Base-by-base conservation (phyloP, 768 basidiomycete genomes). In the Chalciporus pseudorubinellus region DNA sequence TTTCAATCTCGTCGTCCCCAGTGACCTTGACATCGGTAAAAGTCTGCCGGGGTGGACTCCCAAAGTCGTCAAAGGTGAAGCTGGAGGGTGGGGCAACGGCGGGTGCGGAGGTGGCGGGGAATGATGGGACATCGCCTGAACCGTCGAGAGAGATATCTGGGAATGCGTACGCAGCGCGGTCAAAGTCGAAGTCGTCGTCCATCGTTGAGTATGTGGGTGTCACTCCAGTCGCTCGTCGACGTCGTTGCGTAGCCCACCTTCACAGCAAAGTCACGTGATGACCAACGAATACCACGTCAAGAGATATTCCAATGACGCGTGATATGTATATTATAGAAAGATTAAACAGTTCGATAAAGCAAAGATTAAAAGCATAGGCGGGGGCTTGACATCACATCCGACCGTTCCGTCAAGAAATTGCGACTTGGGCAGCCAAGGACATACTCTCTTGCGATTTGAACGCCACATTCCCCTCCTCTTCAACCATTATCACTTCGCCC, bases 141-240 rank as follows among this genome's bases (percentile, higher is more conserved):
- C 81, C 87, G 55, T 90, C 89, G 44, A 89, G 75, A 19, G 84
- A 84, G 58, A 93, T 89, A 63, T 91, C 91, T 29, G 91, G 91
- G 69, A 92, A 93, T 13, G 85, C 85, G 52, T 86, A 83, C 26
- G 85, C 85, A n/a, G 87, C 87, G 44, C 75, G 77, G 67, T 91
- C 89, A 62, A 89, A 87, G 74, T 92, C 90, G 61, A 91, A 83
- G 62, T 80, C 82, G 46, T 60, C 70, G 40, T 69, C 71, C 66
- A 59, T 63, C 22, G 47, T 53, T 31, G 11, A 43, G 38, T 13
- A 46, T 20, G 26, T 40, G 19, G 20, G 14, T 2, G 18, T 21
- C 14, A 19, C 31, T n/a, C n/a, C n/a, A n/a, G n/a, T n/a, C n/a
- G 0, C 3, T 33, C 40, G 34, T 44, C 24, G 19, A 22, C 19